phyloP scores from a whole-genome alignment of 2,329 filamentous ascomycete species.

The Didymella sp. region DNA sequence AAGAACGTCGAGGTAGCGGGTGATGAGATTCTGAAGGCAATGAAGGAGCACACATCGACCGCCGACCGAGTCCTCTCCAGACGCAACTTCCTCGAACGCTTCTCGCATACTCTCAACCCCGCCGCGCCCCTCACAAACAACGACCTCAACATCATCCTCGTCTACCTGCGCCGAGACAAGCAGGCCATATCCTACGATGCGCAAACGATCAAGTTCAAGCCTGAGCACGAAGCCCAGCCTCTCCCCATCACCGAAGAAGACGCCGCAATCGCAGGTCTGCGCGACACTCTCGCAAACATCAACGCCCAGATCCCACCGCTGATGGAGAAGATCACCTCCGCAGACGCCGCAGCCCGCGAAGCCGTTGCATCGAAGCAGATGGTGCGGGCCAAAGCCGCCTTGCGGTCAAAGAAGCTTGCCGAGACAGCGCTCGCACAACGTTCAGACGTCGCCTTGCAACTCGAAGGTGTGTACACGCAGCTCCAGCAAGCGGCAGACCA shows the following conservation, averaged over 20 bases:
- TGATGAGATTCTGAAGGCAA: constrained; percentile 49
- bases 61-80: constrained; percentile 47
- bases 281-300: constrained; percentile 73
- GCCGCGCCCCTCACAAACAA: constrained; percentile 50
- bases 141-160: constrained; percentile 77
- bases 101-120: constrained; percentile 38
- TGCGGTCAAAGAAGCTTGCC: constrained; percentile 82
- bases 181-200: constrained; percentile 80
- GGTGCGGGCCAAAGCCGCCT: constrained; percentile 74
- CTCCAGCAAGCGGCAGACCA: constrained; percentile 88
- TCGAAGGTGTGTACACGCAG: constrained; percentile 82
- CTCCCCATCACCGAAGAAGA: constrained; percentile 77
- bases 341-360: constrained; percentile 66
- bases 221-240: constrained; percentile 46
- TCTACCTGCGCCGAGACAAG: constrained; percentile 61
- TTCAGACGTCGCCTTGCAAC: constrained; percentile 75
- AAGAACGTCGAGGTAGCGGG: constrained; percentile 66
- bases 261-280: constrained; percentile 78
- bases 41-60: constrained; percentile 43
- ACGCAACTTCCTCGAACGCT: constrained; percentile 45
- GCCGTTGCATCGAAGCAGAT: constrained; percentile 77
- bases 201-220: constrained; percentile 76
- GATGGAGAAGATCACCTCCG: constrained; percentile 58
- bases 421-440: constrained; percentile 76
- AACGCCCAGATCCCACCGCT: constrained; percentile 71